A percentile compares a stretch with the other conserved stretches of the same genome.
phyloP scores from a whole-genome alignment of 805 yeast genomes.

The Wickerhamomyces bisporus region DNA sequence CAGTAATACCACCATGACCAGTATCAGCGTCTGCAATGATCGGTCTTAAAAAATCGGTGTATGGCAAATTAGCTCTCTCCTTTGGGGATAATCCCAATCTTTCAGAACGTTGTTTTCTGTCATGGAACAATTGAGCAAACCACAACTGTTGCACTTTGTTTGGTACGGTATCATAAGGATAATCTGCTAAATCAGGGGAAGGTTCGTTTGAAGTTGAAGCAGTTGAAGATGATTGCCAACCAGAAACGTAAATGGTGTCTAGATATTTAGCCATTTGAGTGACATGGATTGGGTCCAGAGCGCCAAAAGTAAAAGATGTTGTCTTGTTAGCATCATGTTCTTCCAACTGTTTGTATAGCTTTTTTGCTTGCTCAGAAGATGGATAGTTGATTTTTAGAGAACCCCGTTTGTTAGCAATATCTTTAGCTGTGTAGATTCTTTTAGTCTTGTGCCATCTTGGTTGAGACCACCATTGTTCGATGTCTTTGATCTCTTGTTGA shows the following conservation, averaged over 20 bases:
- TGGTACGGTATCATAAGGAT: conserved; percentile 98
- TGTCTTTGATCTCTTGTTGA: conserved; percentile 54
- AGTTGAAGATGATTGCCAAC: conserved; percentile 98
- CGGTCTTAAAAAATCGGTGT: conserved; percentile 87
- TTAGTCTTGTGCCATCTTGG: conserved; percentile 89
- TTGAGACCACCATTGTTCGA: conserved; percentile 87
- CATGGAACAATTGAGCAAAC: conserved; percentile 96
- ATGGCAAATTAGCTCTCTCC: conserved; percentile 65
- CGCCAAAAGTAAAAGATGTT: conserved; percentile 88
- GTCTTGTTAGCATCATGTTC: conserved; percentile 72
- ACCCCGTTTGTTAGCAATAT: conserved; percentile 86
- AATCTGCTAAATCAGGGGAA: conserved; percentile 96
- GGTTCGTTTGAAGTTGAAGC: conserved; percentile 98
- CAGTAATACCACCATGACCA: conserved; percentile 98
- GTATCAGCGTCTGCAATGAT: conserved; percentile 97
- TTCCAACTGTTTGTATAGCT: conserved; percentile 62
- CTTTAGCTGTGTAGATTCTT: conserved; percentile 84
- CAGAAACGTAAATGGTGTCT: conserved; percentile 90
- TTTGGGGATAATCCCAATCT: conserved; percentile 45
- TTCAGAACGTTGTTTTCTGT: conserved; percentile 88
- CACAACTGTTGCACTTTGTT: conserved; percentile 96
- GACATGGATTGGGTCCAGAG: conserved; percentile 92
- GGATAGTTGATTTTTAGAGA: conserved; percentile 70
- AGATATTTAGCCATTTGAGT: conserved; percentile 95
- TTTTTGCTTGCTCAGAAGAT: conserved; percentile 74